These are phyloP conservation scores for Sugiyamaella lignohabitans DNA, from an alignment of 805 yeast species.

Conservation along the genomic window DNA sequence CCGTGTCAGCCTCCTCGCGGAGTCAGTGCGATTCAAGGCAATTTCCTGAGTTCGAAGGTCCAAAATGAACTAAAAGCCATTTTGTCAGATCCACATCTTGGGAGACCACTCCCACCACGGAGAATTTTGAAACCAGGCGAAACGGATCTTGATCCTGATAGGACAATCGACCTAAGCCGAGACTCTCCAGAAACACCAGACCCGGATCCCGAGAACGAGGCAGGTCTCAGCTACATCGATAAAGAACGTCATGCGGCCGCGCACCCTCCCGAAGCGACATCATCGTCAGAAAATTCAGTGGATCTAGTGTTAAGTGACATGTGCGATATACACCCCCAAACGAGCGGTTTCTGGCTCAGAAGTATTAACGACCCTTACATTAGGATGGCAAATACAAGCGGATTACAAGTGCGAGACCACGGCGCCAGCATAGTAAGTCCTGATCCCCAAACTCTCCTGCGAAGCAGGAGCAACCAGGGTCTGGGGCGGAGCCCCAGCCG, in stretches of 20 bases:
- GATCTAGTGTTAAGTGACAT: slow-evolving; percentile 74
- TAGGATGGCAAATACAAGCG: slow-evolving; percentile 94
- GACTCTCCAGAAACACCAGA: too few relatives aligned
- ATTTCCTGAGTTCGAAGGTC: slow-evolving; percentile 52
- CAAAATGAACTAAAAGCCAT: slow-evolving; percentile 31
- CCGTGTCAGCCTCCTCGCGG: slow-evolving; percentile 77
- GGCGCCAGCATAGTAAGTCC: slow-evolving; percentile 59
- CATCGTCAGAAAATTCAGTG: slow-evolving; percentile 34
- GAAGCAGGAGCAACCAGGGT: too few relatives aligned
- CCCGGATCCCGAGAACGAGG: slow-evolving; percentile 7
- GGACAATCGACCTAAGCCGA: neutral
- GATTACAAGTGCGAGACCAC: slow-evolving; percentile 76
- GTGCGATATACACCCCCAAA: slow-evolving; percentile 58
- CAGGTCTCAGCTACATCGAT: slow-evolving; percentile 20
- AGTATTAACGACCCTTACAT: slow-evolving; percentile 71
- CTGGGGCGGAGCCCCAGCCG: neutral
- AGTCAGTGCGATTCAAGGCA: slow-evolving; percentile 76
- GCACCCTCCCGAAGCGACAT: slow-evolving; percentile 7
- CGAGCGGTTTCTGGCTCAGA: slow-evolving; percentile 46
- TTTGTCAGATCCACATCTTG: slow-evolving; percentile 24
- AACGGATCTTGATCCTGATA: slow-evolving; percentile 7
- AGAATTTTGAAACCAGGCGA: slow-evolving; percentile 9
- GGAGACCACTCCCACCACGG: slow-evolving; percentile 18
- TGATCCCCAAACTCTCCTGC: too few relatives aligned
- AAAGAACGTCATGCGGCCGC: slow-evolving; percentile 31